A percentile compares a stretch with the other conserved stretches of the same genome.
Conservation (phyloP, 345 rosid species). For the Kernera saxatilis region DNA sequence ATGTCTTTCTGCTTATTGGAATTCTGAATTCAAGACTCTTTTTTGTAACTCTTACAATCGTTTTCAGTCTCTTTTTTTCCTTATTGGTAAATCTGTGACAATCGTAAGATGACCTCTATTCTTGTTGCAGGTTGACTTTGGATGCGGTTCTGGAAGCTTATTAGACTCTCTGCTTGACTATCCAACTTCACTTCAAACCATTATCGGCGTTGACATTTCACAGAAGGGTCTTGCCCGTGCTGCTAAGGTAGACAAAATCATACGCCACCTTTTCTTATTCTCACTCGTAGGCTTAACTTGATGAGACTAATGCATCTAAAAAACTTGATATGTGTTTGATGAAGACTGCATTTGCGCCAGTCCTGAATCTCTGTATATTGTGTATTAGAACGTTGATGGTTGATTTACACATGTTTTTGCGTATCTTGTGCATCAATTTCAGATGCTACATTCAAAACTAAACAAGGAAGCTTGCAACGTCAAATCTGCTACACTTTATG, state of each 20-base stretch:
- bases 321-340: background rate
- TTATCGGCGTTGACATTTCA: conserved; percentile 85
- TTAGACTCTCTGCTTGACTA: conserved; percentile 73
- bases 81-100: background rate
- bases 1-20: background rate
- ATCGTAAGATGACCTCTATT: conserved; percentile 6
- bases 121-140: conserved; percentile 69
- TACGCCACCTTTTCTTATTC: background rate
- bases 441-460: conserved; percentile 82
- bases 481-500: conserved; percentile 68
- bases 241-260: conserved; percentile 58
- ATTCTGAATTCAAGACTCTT: background rate
- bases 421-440: conserved; percentile 20
- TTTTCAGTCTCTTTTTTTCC: background rate
- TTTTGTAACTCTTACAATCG: background rate
- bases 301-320: conserved; percentile 5
- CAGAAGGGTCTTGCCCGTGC: conserved; percentile 76
- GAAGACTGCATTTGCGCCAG: too few relatives aligned
- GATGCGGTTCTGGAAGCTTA: conserved; percentile 93
- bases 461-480: conserved; percentile 42
- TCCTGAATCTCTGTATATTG: background rate
- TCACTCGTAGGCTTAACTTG: background rate
- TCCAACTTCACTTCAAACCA: conserved; percentile 59
- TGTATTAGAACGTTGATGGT: background rate
- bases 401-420: background rate